Conservation (phyloP, 129 eudicot species). For the Scalesia atractyloides region DNA sequence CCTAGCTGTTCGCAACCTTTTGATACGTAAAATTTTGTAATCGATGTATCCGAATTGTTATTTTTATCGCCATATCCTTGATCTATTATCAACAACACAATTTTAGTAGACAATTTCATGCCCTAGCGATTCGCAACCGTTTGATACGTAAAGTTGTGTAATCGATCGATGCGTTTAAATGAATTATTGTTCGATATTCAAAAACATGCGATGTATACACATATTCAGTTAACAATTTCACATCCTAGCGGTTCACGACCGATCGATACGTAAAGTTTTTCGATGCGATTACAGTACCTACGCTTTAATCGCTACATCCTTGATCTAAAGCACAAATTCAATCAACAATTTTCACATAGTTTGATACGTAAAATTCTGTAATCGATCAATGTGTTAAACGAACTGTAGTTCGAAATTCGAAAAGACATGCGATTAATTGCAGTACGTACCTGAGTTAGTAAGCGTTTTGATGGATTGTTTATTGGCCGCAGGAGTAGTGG, state of each 20-base stretch:
- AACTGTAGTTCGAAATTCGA: too few relatives aligned
- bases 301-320: too few relatives aligned
- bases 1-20: too few relatives aligned
- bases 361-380: background rate
- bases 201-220: slow-evolving; percentile 40
- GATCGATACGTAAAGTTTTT: too few relatives aligned
- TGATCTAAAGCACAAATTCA: slow-evolving; percentile 50
- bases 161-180: background rate
- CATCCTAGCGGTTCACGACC: too few relatives aligned
- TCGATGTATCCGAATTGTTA: background rate
- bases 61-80: slow-evolving; percentile 84
- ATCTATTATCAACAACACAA: slow-evolving; percentile 40
- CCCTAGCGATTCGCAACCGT: too few relatives aligned
- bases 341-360: background rate
- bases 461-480: slow-evolving; percentile 48
- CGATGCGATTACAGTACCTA: too few relatives aligned
- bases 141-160: too few relatives aligned
- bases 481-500: slow-evolving; percentile 27
- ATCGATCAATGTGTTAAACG: slow-evolving; percentile 20
- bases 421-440: too few relatives aligned
- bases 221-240: too few relatives aligned
- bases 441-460: slow-evolving; percentile 46
- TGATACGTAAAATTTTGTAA: too few relatives aligned
- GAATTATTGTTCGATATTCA: background rate
- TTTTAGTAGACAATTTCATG: slow-evolving; percentile 11